Evolutionary conservation across 2,329 filamentous ascomycete species (phyloP).

Genomic region (Oidium heveae): DNA sequence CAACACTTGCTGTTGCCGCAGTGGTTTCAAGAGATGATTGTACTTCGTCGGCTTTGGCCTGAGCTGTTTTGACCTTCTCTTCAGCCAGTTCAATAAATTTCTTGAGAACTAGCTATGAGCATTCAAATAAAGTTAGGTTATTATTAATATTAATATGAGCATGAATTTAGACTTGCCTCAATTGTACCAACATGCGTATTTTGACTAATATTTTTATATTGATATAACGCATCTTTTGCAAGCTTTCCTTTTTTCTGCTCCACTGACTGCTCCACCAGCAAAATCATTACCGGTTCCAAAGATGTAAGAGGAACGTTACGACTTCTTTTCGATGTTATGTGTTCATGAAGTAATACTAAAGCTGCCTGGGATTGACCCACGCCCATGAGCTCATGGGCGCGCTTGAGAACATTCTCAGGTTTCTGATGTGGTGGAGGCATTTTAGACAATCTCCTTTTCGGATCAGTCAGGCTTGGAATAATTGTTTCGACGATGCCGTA

Average conservation of each 20-base stretch:
- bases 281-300: constrained; percentile 93
- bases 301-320: constrained; percentile 92
- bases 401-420: constrained; percentile 97
- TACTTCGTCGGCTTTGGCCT: constrained; percentile 86
- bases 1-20: constrained; percentile 47
- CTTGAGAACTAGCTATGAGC: constrained; percentile 59
- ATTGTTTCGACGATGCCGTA: not conserved
- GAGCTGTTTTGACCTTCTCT: constrained; percentile 83
- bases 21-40: constrained; percentile 66
- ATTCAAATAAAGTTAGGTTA: not conserved
- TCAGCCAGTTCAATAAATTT: constrained; percentile 95
- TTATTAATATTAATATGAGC: not conserved
- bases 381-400: constrained; percentile 94
- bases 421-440: constrained; percentile 80
- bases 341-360: constrained; percentile 87
- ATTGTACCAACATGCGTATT: constrained; percentile 98
- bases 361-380: constrained; percentile 84
- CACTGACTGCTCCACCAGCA: constrained; percentile 88
- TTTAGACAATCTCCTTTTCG: constrained; percentile 8
- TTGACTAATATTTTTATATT: constrained; percentile 99
- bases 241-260: constrained; percentile 95
- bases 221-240: constrained; percentile 94
- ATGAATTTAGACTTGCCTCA: constrained; percentile 33
- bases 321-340: constrained; percentile 95
- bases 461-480: not conserved